Conservation (phyloP, 2,329 filamentous ascomycete species). For the Helotiales sp. region DNA sequence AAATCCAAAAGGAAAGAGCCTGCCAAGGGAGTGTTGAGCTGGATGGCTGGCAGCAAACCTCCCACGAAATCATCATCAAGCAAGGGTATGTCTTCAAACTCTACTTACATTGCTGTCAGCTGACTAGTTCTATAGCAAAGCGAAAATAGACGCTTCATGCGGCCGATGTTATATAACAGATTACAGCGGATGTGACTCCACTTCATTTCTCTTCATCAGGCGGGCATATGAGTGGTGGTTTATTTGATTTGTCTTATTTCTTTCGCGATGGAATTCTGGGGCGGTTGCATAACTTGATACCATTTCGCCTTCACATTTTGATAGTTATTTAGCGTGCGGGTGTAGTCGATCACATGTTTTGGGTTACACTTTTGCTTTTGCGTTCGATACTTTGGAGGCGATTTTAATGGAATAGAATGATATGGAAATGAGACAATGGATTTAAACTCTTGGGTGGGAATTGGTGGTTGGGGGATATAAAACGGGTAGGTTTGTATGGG, state of each 20-base stretch:
- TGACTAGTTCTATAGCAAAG: conserved; percentile 1
- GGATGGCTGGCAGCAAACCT: conserved; percentile 31
- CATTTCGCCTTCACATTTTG: conserved; percentile 6
- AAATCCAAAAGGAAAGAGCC: conserved; percentile 20
- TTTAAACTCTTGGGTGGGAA: neutral
- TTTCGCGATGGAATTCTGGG: neutral
- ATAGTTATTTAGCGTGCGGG: conserved; percentile 12
- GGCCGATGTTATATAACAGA: neutral
- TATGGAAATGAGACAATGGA: neutral
- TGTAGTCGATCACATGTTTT: conserved; percentile 7
- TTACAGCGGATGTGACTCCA: neutral
- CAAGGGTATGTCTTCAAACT: conserved; percentile 25
- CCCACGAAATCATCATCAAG: conserved; percentile 27
- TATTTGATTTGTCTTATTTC: neutral
- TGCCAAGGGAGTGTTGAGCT: conserved; percentile 26
- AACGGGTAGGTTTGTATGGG: neutral
- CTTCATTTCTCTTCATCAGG: too few species aligned
- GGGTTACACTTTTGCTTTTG: conserved; percentile 15
- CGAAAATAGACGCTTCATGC: neutral
- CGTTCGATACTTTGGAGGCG: neutral
- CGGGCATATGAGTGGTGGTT: neutral
- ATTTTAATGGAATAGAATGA: neutral
- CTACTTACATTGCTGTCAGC: conserved; percentile 1
- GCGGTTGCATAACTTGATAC: conserved; percentile 2
- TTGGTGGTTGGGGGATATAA: neutral